Base-by-base conservation (phyloP, 345 rosid species). In the Citrus reticulata region DNA sequence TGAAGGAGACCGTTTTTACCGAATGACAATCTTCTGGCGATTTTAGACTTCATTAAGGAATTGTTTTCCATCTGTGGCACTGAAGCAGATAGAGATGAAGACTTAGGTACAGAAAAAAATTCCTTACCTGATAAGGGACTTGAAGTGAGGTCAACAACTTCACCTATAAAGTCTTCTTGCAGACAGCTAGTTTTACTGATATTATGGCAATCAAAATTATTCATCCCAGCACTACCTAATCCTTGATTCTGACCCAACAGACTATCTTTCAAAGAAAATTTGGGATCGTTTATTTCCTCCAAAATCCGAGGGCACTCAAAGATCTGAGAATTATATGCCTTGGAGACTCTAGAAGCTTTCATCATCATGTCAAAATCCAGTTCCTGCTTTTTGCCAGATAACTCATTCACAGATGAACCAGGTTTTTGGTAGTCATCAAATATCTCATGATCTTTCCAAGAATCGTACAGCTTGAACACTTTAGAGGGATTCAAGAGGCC, bases 11-110 rank as follows among this genome's bases (percentile, higher is more conserved):
- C 67, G 81, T 80, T 72, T 74, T 58, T 85, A 62, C 73, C 79
- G 75, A 84, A 92, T 73, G 93, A 86, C 84, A 88, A 66, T 85
- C 85, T 89, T 82, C 96, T 86, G 19, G 83, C 87, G 69, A 77
- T 77, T 76, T 82, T 86, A 42, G 91, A 77, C 84, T 83, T 88
- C 76, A 84, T 89, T 54, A 72, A 78, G 54, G 85, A 78, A 74
- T 87, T 86, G 34, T 84, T 73, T 81, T 82, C 85, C 68, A 70
- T 81, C 79, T 87, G 90, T 77, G 87, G 85, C 62, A 77, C 81
- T 72, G 73, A 81, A 70, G 86, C 81, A 73, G 86, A 77, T 61
- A 81, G 82, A 72, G 79, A 62, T 30, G 78, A 71, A 30, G 83
- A 83, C 35, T 84, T 83, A 49, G 84, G 73, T 25, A 79, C 77